phyloP scores from a whole-genome alignment of 2,329 filamentous ascomycete genomes.

The Fusarium verticillioides region DNA sequence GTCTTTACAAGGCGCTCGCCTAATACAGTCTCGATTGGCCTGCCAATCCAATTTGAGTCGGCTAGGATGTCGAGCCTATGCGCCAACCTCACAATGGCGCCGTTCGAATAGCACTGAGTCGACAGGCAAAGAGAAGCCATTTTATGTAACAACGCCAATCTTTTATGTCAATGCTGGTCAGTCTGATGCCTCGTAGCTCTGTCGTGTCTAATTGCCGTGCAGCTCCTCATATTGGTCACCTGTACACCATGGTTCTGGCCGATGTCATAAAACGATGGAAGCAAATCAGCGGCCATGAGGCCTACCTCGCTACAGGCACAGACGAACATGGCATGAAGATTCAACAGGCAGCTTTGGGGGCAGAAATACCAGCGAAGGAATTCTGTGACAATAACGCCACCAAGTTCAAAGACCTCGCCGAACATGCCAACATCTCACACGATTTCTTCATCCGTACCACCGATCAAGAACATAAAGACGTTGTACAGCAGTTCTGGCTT shows the following conservation, averaged over 20 bases:
- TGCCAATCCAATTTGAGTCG: slow-evolving; percentile 44
- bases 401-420: slow-evolving; percentile 81
- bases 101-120: slow-evolving; percentile 46
- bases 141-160: slow-evolving; percentile 95
- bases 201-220: neutral
- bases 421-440: slow-evolving; percentile 74
- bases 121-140: slow-evolving; percentile 78
- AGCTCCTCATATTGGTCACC: slow-evolving; percentile 94
- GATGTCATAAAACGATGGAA: slow-evolving; percentile 96
- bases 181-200: neutral
- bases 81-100: slow-evolving; percentile 45
- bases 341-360: slow-evolving; percentile 82
- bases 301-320: slow-evolving; percentile 87
- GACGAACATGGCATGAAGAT: slow-evolving; percentile 99
- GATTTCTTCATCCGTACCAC: slow-evolving; percentile 95
- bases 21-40: slow-evolving; percentile 29
- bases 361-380: slow-evolving; percentile 77
- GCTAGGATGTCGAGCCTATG: slow-evolving; percentile 43
- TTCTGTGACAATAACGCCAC: slow-evolving; percentile 89
- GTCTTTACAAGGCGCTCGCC: slow-evolving; percentile 40
- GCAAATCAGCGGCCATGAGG: slow-evolving; percentile 74
- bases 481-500: slow-evolving; percentile 90
- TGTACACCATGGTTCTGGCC: slow-evolving; percentile 91
- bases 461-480: slow-evolving; percentile 80
- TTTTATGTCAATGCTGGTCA: slow-evolving; percentile 98